Conservation (phyloP, 495 filamentous ascomycete species). For the Hypoxylon perforatum region DNA sequence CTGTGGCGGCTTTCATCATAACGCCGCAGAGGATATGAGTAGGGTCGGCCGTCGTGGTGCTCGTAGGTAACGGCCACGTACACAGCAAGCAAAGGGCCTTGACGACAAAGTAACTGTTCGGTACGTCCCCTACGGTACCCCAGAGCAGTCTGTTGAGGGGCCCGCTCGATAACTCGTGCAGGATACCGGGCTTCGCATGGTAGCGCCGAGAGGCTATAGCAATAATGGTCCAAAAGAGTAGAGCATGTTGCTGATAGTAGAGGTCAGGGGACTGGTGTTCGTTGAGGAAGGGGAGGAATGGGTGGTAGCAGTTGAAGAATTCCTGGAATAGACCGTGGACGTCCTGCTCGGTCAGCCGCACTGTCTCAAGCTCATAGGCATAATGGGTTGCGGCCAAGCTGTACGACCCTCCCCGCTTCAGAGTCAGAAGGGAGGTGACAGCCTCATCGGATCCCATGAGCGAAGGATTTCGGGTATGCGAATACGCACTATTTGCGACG, state of each 20-base stretch:
- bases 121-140: slow-evolving; percentile 83
- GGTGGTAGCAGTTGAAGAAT: slow-evolving; percentile 85
- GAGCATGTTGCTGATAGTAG: slow-evolving; percentile 76
- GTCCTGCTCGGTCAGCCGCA: slow-evolving; percentile 76
- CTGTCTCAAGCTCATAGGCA: slow-evolving; percentile 73
- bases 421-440: slow-evolving; percentile 81
- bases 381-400: slow-evolving; percentile 59
- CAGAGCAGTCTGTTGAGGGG: slow-evolving; percentile 82
- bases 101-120: slow-evolving; percentile 88
- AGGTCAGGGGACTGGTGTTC: slow-evolving; percentile 75
- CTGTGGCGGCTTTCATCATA: slow-evolving; percentile 93
- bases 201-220: slow-evolving; percentile 84
- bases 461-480: slow-evolving; percentile 63
- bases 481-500: slow-evolving; percentile 66
- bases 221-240: slow-evolving; percentile 90
- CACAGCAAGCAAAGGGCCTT: slow-evolving; percentile 91
- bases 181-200: slow-evolving; percentile 68
- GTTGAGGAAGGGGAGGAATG: slow-evolving; percentile 85
- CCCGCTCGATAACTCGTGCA: slow-evolving; percentile 72
- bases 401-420: slow-evolving; percentile 69
- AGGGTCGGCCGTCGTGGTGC: slow-evolving; percentile 85
- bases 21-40: slow-evolving; percentile 90
- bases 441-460: slow-evolving; percentile 88
- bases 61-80: slow-evolving; percentile 90
- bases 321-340: slow-evolving; percentile 80